Base-by-base conservation (phyloP, 768 basidiomycete species). In the Lactarius quietus region DNA sequence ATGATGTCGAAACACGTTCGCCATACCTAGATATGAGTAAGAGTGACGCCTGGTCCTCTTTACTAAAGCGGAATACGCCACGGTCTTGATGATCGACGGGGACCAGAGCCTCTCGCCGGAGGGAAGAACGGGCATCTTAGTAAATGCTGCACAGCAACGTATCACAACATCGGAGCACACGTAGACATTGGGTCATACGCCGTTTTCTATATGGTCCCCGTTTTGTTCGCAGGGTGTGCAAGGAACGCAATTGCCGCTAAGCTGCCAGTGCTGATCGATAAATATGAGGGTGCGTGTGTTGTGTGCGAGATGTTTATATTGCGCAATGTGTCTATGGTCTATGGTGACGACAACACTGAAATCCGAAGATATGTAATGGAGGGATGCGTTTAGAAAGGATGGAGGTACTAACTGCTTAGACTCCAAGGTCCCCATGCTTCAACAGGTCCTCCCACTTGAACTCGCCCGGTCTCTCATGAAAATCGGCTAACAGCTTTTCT, bases 381-480 rank as follows among this genome's bases (percentile, higher is more conserved):
- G 38, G 2, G n/a, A 8, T 14, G 20, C n/a, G 6, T n/a, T 23
- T 12, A 26, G 6, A 26, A 51, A 6, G 17, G 28, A 35, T 20
- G 6, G 23, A 7, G 31, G 14, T 29, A 4, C 48, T n/a, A 23
- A 43, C 61, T 1, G 15, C 55, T 45, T 62, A 66, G 20, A 62
- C 26, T 28, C 65, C 56, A 35, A 65, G 29, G 48, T 66, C 70
- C 20, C 69, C 71, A 62, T 82, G 79, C 73, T 86, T 82, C 64
- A 97, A 72, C 71, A 97, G 75, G 54, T 88, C 84, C 69, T 92
- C 83, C 92, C 93, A 95, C 68, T 84, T 83, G 77, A 97, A 98
- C 58, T 87, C 80, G 41, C 82, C 79, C 3, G 93, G 93, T 35
- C 78, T 80, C 72, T 93, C 87, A 72, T 95, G 90, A 75, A 98